Evolutionary conservation across 495 filamentous ascomycete species (phyloP), one percentile per base, ranked within the genome.

Genomic region (Mytilinidion resinicola): DNA sequence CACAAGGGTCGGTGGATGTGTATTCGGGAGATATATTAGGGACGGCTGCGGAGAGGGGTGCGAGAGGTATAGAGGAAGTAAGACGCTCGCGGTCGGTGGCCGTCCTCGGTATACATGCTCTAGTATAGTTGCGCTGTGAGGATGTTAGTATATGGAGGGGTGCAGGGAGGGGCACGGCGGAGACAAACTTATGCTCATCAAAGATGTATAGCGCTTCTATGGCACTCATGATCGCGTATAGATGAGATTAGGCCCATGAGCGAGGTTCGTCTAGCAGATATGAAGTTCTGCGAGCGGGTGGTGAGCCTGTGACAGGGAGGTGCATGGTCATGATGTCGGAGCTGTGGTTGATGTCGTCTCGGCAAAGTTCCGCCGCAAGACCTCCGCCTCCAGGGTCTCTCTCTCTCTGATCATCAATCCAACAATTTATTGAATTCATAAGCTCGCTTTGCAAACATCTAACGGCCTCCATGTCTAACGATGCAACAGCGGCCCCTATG

Each of bases 171-270:
- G 21, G 46, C 33, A 49, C 3, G 15, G 42, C 15, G 42, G 30
- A 65, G 78, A 67, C 73, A 30, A 6, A 93, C 90, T 89, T 90
- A 72, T 88, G 80, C 75, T 95, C 90, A 79, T 96, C 90, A 72
- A 86, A 96, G 69, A 98, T 90, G 79, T 96, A 95, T 67, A 98
- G 76, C 66, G 93, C 93, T 80, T 96, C 91, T 67, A 98, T 87
- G 70, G 87, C 84, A 74, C 87, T 66, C 72, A 74, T 74, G 47
- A 25, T 70, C 33, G 53, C 30, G 5, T 25, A 3, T 1, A 25
- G n/a, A 15, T 19, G 11, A 8, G 17, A 20, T n/a, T 19, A 30
- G 34, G 1, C 17, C 25, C 37, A 19, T 55, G 14, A 17, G 57
- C 51, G 4, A 4, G 11, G 17, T 8, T 14, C 17, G 57, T 43